Evolutionary conservation across 148 eudicot genomes (phyloP).

Genomic region (Beta vulgaris): DNA sequence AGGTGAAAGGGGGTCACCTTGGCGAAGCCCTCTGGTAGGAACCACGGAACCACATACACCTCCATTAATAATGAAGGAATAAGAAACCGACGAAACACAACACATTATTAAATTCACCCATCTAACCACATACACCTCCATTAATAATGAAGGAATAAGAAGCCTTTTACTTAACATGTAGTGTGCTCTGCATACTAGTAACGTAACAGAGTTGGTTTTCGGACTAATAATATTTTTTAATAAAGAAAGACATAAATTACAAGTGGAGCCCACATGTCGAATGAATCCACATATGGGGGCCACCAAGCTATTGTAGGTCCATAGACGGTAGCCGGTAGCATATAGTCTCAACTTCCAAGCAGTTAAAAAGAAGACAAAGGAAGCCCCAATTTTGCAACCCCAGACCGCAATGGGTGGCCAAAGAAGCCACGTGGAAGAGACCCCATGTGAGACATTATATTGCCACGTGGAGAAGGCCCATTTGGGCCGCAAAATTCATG

Average conservation of each 20-base stretch:
- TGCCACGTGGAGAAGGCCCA: conserved; percentile 19
- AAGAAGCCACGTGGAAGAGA: conserved; percentile 22
- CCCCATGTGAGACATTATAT: conserved; percentile 21
- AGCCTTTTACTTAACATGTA: too few relatives aligned
- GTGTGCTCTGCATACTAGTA: too few relatives aligned
- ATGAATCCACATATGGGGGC: background rate
- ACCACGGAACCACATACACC: too few relatives aligned
- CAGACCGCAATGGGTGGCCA: conserved; percentile 24
- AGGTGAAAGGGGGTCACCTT: too few relatives aligned
- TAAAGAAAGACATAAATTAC: background rate
- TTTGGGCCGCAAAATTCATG: conserved; percentile 19
- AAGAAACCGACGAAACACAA: too few relatives aligned
- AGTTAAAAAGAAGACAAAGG: conserved; percentile 15
- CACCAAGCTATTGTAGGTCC: background rate
- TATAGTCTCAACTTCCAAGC: conserved; percentile 4
- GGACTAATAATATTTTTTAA: too few relatives aligned
- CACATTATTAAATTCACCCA: too few relatives aligned
- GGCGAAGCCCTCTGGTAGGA: too few relatives aligned
- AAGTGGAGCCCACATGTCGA: conserved; percentile 2
- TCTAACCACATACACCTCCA: too few relatives aligned
- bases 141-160: too few relatives aligned
- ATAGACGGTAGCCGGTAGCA: background rate
- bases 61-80: too few relatives aligned
- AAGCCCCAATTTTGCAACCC: conserved; percentile 17
- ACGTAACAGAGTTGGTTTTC: too few relatives aligned